phyloP scores from a whole-genome alignment of 495 filamentous ascomycete genomes.

The Chlorociboria aeruginascens region DNA sequence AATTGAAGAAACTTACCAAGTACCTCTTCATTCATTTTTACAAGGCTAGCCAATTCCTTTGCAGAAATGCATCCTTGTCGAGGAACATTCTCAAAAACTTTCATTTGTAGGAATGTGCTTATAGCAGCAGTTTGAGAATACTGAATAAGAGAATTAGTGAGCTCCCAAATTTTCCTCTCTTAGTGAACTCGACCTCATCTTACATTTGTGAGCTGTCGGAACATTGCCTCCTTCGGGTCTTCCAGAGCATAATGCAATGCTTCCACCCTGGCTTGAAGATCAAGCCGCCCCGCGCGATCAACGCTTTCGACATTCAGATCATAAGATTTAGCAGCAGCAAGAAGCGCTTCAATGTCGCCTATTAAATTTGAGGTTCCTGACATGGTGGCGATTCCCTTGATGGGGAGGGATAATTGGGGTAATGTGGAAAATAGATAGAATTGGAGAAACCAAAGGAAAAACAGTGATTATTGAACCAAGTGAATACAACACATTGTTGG shows the following conservation, averaged over 20 bases:
- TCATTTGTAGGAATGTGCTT: constrained; percentile 13
- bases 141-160: not conserved
- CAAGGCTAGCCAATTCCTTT: constrained; percentile 8
- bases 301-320: not conserved
- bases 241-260: constrained; percentile 4
- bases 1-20: not conserved
- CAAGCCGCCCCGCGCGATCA: not conserved
- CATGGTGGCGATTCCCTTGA: too few relatives aligned
- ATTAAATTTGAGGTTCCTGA: not conserved
- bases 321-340: constrained; percentile 2
- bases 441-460: too few relatives aligned
- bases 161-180: not conserved
- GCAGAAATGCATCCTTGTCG: constrained; percentile 11
- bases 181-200: not conserved
- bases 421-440: too few relatives aligned
- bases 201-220: constrained; percentile 7
- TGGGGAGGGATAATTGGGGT: too few relatives aligned
- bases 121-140: constrained; percentile 6
- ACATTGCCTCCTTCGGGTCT: constrained; percentile 2
- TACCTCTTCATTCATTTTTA: constrained; percentile 13
- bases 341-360: constrained; percentile 1
- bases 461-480: too few relatives aligned
- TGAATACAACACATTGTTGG: too few relatives aligned
- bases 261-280: not conserved
- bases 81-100: constrained; percentile 15